Evolutionary conservation across 768 basidiomycete species (phyloP).

Genomic region (Boletus huronensis): DNA sequence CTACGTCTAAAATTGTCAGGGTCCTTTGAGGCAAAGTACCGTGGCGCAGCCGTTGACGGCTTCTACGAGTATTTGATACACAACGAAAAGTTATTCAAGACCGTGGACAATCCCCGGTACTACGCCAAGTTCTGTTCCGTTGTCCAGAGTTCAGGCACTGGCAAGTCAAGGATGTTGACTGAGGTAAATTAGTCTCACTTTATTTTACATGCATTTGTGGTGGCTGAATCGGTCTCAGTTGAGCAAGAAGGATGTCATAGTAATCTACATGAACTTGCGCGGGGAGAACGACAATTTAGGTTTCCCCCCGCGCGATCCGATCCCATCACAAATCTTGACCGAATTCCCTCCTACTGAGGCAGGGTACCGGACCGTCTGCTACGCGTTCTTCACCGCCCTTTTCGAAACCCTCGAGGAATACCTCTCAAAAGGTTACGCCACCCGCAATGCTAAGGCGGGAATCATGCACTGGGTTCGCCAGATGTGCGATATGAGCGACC

Average conservation of each 20-base stretch:
- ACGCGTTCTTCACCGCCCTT: conserved; percentile 7
- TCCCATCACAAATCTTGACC: conserved; percentile 14
- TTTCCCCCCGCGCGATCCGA: conserved; percentile 14
- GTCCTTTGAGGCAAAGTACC: conserved; percentile 1
- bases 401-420: neutral
- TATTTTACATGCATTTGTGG: no score
- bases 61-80: conserved; percentile 18
- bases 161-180: conserved; percentile 8
- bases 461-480: neutral
- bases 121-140: neutral
- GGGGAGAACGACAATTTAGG: neutral
- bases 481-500: conserved; percentile 2
- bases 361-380: conserved; percentile 6
- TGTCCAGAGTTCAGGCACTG: conserved; percentile 15
- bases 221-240: neutral
- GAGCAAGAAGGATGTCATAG: neutral
- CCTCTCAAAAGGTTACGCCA: neutral
- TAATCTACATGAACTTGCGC: conserved; percentile 18
- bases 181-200: neutral
- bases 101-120: neutral
- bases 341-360: neutral
- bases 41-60: conserved; percentile 6
- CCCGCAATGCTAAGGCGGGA: neutral
- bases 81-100: conserved; percentile 8
- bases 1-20: neutral